A percentile compares a stretch with the other conserved stretches of the same genome.
These are phyloP conservation scores for Oryza brachyantha DNA, from an alignment of 176 grass and related monocot species.

Conservation along the genomic window DNA sequence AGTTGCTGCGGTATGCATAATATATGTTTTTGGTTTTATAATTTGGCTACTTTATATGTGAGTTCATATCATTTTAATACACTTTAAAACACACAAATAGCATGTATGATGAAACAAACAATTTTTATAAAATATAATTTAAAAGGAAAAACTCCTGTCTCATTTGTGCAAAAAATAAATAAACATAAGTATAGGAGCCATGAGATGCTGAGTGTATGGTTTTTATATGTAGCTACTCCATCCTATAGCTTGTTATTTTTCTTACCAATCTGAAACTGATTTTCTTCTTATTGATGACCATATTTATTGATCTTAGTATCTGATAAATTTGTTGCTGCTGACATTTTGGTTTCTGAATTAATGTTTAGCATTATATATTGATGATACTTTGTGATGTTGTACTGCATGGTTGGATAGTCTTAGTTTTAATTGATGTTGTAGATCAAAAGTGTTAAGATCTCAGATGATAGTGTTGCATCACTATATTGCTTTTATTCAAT, in stretches of 20 bases:
- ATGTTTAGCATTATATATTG: background rate
- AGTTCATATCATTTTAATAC: background rate
- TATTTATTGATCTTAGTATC: background rate
- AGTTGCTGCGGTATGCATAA: slow-evolving; percentile 78
- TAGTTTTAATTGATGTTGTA: slow-evolving; percentile 12
- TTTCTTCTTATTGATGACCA: background rate
- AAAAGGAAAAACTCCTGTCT: background rate
- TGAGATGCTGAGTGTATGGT: background rate
- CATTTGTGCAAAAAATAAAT: background rate
- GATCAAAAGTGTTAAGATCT: background rate
- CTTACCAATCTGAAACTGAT: background rate
- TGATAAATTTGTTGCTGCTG: background rate
- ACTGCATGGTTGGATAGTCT: background rate
- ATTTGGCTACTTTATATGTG: slow-evolving; percentile 6
- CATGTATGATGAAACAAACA: background rate
- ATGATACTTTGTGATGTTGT: slow-evolving; percentile 3
- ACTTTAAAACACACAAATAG: background rate
- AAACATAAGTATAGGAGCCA: background rate
- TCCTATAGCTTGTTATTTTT: slow-evolving; percentile 11
- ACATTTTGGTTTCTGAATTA: slow-evolving; percentile 4
- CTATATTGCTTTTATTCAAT: background rate
- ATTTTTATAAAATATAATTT: background rate
- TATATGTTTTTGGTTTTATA: slow-evolving; percentile 5
- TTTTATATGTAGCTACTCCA: slow-evolving; percentile 25
- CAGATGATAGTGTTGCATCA: background rate